These are phyloP conservation scores for Phytophthora sansomeana DNA, from an alignment of 352 stramenopile genomes.

Conservation along the genomic window DNA sequence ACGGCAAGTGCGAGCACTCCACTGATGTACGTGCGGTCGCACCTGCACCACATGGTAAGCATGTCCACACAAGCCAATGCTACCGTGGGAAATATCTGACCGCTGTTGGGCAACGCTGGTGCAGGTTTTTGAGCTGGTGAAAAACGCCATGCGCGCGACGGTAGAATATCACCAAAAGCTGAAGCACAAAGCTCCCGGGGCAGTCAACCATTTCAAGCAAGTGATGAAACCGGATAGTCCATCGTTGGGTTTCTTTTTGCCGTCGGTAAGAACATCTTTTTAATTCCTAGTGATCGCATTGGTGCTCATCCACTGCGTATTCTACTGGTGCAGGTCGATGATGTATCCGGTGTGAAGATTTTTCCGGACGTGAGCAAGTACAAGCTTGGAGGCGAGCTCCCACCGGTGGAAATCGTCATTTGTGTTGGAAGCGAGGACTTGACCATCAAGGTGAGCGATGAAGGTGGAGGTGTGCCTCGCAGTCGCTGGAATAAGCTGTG, in stretches of 20 bases:
- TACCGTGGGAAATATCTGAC: not conserved
- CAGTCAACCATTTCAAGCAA: conserved; percentile 61
- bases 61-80: not conserved
- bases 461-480: conserved; percentile 97
- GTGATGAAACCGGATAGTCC: conserved; percentile 77
- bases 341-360: conserved; percentile 74
- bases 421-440: conserved; percentile 95
- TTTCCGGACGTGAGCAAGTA: conserved; percentile 85
- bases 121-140: conserved; percentile 96
- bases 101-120: not conserved
- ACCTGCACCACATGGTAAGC: conserved; percentile 83
- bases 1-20: conserved; percentile 59
- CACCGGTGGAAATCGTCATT: conserved; percentile 98
- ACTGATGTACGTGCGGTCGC: conserved; percentile 85
- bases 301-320: not conserved
- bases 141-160: conserved; percentile 99
- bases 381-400: conserved; percentile 61
- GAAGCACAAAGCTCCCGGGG: conserved; percentile 41
- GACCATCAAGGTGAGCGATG: conserved; percentile 99
- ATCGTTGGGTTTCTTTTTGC: conserved; percentile 78
- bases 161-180: conserved; percentile 94
- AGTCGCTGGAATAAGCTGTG: conserved; percentile 98
- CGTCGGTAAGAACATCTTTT: conserved; percentile 48
- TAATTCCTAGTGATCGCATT: not conserved
- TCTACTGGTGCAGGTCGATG: conserved; percentile 34